Evolutionary conservation across 1,139 yeast species (phyloP).

Genomic region (Tardiomyces blankii): DNA sequence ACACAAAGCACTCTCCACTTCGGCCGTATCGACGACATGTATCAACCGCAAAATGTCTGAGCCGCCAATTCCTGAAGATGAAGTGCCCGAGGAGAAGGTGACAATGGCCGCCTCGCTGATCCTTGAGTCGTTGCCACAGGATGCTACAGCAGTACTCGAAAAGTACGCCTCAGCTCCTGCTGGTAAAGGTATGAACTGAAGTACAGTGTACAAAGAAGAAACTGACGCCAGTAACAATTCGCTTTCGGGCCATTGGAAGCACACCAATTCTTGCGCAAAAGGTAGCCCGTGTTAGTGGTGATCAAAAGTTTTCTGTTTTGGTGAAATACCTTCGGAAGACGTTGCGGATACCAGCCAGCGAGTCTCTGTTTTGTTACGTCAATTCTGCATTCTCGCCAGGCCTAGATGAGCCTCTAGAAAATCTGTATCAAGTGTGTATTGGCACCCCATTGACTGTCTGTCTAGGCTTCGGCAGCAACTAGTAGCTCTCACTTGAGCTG

Average conservation of each 20-base stretch:
- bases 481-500: too few relatives aligned
- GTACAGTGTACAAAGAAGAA: slow-evolving; percentile 1
- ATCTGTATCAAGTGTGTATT: slow-evolving; percentile 16
- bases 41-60: background rate
- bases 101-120: slow-evolving; percentile 24
- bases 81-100: slow-evolving; percentile 16
- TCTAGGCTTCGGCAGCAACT: too few relatives aligned
- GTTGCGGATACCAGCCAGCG: slow-evolving; percentile 18
- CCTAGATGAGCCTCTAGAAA: slow-evolving; percentile 25
- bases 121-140: slow-evolving; percentile 20
- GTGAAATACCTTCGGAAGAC: slow-evolving; percentile 27
- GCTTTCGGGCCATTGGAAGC: slow-evolving; percentile 30
- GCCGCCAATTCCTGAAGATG: slow-evolving; percentile 20
- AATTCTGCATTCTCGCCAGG: slow-evolving; percentile 31
- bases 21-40: too few relatives aligned
- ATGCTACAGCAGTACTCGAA: slow-evolving; percentile 19
- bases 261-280: slow-evolving; percentile 27
- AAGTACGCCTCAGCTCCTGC: slow-evolving; percentile 15
- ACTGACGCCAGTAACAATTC: slow-evolving; percentile 13
- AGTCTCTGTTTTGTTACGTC: slow-evolving; percentile 28
- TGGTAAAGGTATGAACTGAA: slow-evolving; percentile 11
- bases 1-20: too few relatives aligned
- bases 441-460: too few relatives aligned
- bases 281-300: slow-evolving; percentile 24
- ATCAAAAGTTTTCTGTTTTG: slow-evolving; percentile 26